Evolutionary conservation across 768 basidiomycete genomes (phyloP), one percentile per base, ranked within the genome.

Genomic region (Leccinum boreale): DNA sequence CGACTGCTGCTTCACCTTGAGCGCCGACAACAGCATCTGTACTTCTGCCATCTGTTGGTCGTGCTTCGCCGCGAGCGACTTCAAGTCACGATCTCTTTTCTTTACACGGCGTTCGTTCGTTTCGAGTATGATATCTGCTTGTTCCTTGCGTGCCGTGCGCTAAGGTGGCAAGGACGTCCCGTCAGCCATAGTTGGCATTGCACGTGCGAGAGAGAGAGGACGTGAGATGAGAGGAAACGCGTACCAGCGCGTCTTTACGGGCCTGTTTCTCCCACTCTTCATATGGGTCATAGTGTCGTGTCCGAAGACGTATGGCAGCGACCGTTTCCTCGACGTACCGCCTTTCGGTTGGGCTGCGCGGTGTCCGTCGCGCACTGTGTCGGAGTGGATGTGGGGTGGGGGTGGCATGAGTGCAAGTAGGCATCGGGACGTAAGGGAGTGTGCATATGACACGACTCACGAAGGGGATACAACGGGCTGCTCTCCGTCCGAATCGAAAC

Each of bases 11-110:
- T 74, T 71, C 19, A 81, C 52, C 31, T 77, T 72, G 53, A 87
- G 56, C 0, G 62, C 57, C 3, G 74, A 74, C 2, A 90, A 73
- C 24, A 76, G 66, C 1, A 60, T 67, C 52, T 82, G 76, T 0
- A 89, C 79, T 53, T 85, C 82, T 14, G 73, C 73, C 55, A 81
- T 65, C 63, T 88, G 81, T n/a, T 77, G 74, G 15, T 77, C 74
- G 56, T 86, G 78, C 15, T 73, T 67, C 1, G 65, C 69, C 6
- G 77, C 71, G 8, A 78, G 77, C 15, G 68, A 66, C 36, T 78
- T 47, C 24, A 68, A 36, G 51, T 58, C 65, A 3, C 60, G 55
- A 15, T 58, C 49, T 14, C 60, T 62, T 23, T n/a, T 33, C 33
- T 47, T 56, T 4, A 56, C 28, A 28, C 59, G 48, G 11, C 52